Evolutionary conservation across 1,284 basidiomycete genomes (phyloP), one percentile per base, ranked within the genome.

Genomic region (Schizophyllum amplum): DNA sequence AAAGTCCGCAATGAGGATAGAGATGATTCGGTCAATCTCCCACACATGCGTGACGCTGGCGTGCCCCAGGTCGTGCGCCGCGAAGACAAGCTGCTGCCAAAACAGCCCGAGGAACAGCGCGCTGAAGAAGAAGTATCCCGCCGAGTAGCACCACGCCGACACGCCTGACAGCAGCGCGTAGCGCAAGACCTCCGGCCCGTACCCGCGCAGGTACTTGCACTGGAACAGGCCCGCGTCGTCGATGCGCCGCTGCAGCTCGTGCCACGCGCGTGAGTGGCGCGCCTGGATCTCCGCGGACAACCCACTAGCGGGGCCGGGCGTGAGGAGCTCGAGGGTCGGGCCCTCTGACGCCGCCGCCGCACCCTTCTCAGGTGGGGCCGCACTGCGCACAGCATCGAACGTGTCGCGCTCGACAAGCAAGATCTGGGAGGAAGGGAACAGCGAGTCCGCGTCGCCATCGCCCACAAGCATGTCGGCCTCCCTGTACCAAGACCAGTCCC

Each of bases 71-170:
- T 99, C 97, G 71, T 99, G 97, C 21, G 83, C 94, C 52, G 84
- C 79, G 70, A 99, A 97, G 24, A 92, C 87, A 59, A 98, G 77
- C 70, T 99, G 97, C 68, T 99, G 96, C 92, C 93, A 98, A 66
- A 92, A 80, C 46, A 94, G 73, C 15, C 96, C 97, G 5, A 98
- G 83, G 63, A 81, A 89, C 48, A 90, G 64, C 2, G 95, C 92
- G 56, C 86, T 90, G 52, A 76, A 70, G 48, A 88, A 78, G 73
- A 79, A 78, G 82, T 83, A 94, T 68, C 70, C 71, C 59, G 81
- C 72, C 52, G 66, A 71, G 68, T 90, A 94, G n/a, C 85, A 75
- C 61, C 79, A 78, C 15, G 77, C 80, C 5, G 90, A 84, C 24
- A 81, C 58, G 20, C 71, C 66, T 11, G 77, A 87, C 26, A 97